Evolutionary conservation across 2,329 filamentous ascomycete genomes (phyloP), one percentile per base, ranked within the genome.

Genomic region (Colletotrichum sp.): DNA sequence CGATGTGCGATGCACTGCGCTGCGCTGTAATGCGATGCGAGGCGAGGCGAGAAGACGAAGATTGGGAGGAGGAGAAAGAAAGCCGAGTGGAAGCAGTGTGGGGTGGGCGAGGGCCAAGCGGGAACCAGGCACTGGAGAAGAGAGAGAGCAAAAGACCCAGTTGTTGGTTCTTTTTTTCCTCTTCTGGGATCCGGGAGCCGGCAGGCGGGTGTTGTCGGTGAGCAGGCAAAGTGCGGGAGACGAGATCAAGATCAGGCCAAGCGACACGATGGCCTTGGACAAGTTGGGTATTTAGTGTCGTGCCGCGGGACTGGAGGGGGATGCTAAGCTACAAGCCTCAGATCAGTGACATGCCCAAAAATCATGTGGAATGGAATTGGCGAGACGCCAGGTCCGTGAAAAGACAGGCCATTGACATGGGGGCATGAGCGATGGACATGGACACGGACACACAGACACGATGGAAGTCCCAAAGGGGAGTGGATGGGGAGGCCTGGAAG

Each of bases 341-440:
- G 59, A 66, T 76, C 74, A 76, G 74, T 65, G 34, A 73, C 59
- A 61, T 69, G 67, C 70, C 43, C 39, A 65, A 69, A 65, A 59
- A 75, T 73, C 48, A 65, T 76, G 59, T 55, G 74, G 70, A 73
- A 73, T 73, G 57, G 30, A 32, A 55, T 74, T 61, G 60, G 67
- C 67, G 63, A 67, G 52, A 67, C 24, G 52, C 69, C 48, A 32
- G 24, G n/a, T 55, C 18, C 21, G 70, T 59, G 18, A 26, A 21
- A 18, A 65, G 63, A 36, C 34, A 43, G 32, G 63, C 36, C 32
- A 15, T 63, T 34, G 59, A 63, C 61, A 65, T 65, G 34, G 34
- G 43, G 61, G 61, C 61, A 66, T 39, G 32, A 26, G 61, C n/a
- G 32, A n/a, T 39, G 63, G 63, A 48, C 24, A 32, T 28, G 34